Evolutionary conservation across 805 yeast genomes (phyloP).

Genomic region (Ogataea siamensis): DNA sequence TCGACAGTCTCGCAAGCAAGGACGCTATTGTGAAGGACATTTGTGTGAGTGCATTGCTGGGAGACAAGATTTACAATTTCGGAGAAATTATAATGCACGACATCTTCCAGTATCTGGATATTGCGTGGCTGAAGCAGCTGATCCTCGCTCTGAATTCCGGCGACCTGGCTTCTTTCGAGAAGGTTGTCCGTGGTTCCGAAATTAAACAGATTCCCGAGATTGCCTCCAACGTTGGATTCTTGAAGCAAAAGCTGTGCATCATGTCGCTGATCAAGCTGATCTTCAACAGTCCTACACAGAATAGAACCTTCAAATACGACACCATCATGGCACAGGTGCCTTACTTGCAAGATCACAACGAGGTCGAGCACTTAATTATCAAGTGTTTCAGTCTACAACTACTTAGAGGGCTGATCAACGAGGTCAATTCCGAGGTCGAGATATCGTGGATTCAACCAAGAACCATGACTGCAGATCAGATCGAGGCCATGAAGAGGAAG

Average conservation of each 20-base stretch:
- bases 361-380: conserved; percentile 89
- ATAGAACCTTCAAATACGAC: conserved; percentile 67
- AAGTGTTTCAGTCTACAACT: conserved; percentile 83
- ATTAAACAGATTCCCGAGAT: conserved; percentile 34
- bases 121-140: conserved; percentile 70
- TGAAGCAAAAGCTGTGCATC: conserved; percentile 87
- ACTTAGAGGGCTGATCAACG: conserved; percentile 87
- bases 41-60: conserved; percentile 81
- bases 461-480: conserved; percentile 79
- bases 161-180: conserved; percentile 64
- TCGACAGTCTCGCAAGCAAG: conserved; percentile 40
- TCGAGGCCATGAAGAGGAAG: conserved; percentile 69
- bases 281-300: conserved; percentile 70
- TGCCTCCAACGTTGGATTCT: conserved; percentile 55
- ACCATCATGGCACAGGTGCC: conserved; percentile 72
- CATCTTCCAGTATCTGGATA: conserved; percentile 48
- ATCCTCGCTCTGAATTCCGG: conserved; percentile 75
- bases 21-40: conserved; percentile 63
- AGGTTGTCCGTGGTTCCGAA: conserved; percentile 24
- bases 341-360: conserved; percentile 55
- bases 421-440: conserved; percentile 72
- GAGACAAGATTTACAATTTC: conserved; percentile 90
- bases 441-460: conserved; percentile 97
- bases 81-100: conserved; percentile 94
- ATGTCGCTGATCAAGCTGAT: conserved; percentile 89